Conservation (phyloP, 2,329 filamentous ascomycete genomes). For the Juglanconis sp. region DNA sequence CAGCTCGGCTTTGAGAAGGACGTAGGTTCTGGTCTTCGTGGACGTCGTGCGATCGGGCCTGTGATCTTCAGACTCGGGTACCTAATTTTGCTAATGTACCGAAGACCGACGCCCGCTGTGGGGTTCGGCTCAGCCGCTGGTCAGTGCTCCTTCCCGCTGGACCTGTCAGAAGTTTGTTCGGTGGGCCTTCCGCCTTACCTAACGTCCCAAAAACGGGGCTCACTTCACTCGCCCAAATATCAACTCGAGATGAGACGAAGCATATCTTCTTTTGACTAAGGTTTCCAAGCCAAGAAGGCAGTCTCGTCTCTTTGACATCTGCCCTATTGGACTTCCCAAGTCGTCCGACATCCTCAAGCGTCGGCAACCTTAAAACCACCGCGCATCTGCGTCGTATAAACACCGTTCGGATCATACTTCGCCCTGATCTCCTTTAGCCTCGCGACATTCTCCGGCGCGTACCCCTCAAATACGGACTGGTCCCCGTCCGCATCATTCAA, state of each 20-base stretch:
- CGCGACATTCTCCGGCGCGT: slow-evolving; percentile 2
- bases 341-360: neutral
- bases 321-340: too few species aligned
- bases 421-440: slow-evolving; percentile 11
- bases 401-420: slow-evolving; percentile 11
- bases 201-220: neutral
- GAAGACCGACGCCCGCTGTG: neutral
- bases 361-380: slow-evolving; percentile 8
- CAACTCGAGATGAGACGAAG: too few species aligned
- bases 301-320: neutral
- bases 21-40: too few species aligned
- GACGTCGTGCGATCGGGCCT: neutral
- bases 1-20: too few species aligned
- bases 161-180: slow-evolving; percentile 10
- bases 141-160: slow-evolving; percentile 1
- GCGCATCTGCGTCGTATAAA: slow-evolving; percentile 8
- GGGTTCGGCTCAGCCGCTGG: neutral
- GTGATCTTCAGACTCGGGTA: neutral
- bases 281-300: too few species aligned
- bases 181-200: neutral
- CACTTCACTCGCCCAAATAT: neutral
- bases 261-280: too few species aligned
- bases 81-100: neutral
- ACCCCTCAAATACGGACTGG: neutral
- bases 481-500: slow-evolving; percentile 8